These are phyloP conservation scores for Curvularia lunata DNA, from an alignment of 2,329 filamentous ascomycete genomes.

Conservation along the genomic window DNA sequence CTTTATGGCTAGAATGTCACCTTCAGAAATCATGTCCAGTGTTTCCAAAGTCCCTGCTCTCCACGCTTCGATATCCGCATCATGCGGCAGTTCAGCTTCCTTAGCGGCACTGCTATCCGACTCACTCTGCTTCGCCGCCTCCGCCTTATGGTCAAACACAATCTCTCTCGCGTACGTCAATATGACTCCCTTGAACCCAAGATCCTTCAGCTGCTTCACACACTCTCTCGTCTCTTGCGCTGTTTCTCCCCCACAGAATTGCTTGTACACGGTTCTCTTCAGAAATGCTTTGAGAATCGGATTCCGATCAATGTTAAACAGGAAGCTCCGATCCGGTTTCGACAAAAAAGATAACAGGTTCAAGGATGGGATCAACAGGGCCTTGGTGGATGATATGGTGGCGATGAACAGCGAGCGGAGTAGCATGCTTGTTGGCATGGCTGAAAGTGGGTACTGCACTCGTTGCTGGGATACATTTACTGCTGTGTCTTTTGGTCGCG, in stretches of 20 bases:
- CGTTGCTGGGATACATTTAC: slow-evolving; percentile 16
- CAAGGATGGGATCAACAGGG: slow-evolving; percentile 50
- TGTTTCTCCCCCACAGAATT: slow-evolving; percentile 87
- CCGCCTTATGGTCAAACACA: slow-evolving; percentile 50
- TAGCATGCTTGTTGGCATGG: slow-evolving; percentile 39
- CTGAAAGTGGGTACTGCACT: slow-evolving; percentile 28
- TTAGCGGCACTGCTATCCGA: slow-evolving; percentile 17
- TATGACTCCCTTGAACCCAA: slow-evolving; percentile 82
- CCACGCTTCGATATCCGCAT: slow-evolving; percentile 48
- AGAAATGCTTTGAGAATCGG: slow-evolving; percentile 72
- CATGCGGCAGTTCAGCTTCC: slow-evolving; percentile 11
- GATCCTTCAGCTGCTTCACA: slow-evolving; percentile 70
- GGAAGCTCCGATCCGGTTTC: slow-evolving; percentile 43
- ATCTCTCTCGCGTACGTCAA: slow-evolving; percentile 80
- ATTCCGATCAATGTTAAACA: slow-evolving; percentile 72
- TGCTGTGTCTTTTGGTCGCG: slow-evolving; percentile 14
- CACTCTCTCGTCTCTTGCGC: slow-evolving; percentile 66
- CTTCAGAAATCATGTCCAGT: slow-evolving; percentile 37
- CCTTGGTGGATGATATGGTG: slow-evolving; percentile 56
- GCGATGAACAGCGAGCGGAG: slow-evolving; percentile 48
- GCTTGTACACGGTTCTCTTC: slow-evolving; percentile 83
- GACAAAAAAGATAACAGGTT: slow-evolving; percentile 50
- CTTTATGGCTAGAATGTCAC: slow-evolving; percentile 45
- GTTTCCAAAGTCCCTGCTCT: slow-evolving; percentile 37
- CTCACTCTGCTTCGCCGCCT: slow-evolving; percentile 23